Base-by-base conservation (phyloP, 2,329 filamentous ascomycete genomes). In the Talaromyces pinophilus region DNA sequence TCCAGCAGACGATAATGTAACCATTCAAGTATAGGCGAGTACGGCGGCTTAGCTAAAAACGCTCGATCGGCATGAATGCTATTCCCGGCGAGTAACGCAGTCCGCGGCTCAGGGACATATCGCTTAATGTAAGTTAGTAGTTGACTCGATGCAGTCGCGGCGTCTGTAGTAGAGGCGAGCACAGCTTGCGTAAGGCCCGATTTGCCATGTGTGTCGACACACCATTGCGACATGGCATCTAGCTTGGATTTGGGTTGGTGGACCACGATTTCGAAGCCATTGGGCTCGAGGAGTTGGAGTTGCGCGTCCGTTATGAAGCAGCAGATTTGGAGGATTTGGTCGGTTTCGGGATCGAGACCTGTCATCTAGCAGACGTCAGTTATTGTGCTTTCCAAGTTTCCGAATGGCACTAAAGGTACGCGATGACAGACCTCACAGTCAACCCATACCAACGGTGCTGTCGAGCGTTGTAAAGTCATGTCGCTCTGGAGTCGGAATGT, bases 1-100 rank as follows among this genome's bases (percentile, higher is more conserved):
- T 99, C 95, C 59, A 98, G 81, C 69, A 99, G 91, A 17, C 95
- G 87, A 79, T 99, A 93, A 79, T 96, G 91, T 70, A 99, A 82
- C 78, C 95, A 87, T 65, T 90, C 86, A 59, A 92, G 80, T 1
- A 97, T 88, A 67, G 84, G 82, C 46, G 83, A 86, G 78, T 94
- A 99, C 0, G 93, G 93, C 65, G 84, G 84, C 69, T 87, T 86
- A 5, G 87, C 83, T 67, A 99, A 82, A 75, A 99, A 99, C 1
- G 87, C 87, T 72, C 88, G 88, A 78, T 99, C 95, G 3, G 91
- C 92, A 76, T 99, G 94, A 30, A 99, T 92, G 66, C 90, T 95
- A 80, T 97, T 99, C 1, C 95, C 95, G 0, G 95, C 93, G 48
- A 99, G 83, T 66, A 98, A 79, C 0, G 88, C 94, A 40, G 80